A percentile compares a stretch with the other conserved stretches of the same genome.
These are phyloP conservation scores for Tillandsia fasciculata DNA, from an alignment of 176 grass and related monocot genomes.

Conservation along the genomic window DNA sequence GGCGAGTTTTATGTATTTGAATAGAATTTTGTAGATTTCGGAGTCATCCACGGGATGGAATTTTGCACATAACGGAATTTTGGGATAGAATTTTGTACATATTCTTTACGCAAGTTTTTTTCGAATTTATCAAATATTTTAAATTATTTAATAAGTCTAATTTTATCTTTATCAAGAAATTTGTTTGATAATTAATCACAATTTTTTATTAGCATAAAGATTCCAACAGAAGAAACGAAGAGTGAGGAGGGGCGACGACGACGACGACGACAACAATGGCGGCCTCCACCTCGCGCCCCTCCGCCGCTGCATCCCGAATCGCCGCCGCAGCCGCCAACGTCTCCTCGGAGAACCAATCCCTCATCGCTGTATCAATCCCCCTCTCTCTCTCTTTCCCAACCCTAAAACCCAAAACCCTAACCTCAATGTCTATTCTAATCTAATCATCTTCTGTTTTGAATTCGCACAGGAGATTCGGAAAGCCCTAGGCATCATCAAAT, in stretches of 20 bases:
- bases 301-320: conserved; percentile 28
- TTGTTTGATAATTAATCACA: too few species aligned
- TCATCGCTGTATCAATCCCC: conserved; percentile 1
- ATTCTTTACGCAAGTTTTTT: too few species aligned
- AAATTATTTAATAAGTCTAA: too few species aligned
- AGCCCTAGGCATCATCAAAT: conserved; percentile 42
- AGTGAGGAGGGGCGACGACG: neutral
- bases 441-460: neutral
- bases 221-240: too few species aligned
- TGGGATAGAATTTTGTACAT: too few species aligned
- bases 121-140: too few species aligned
- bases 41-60: too few species aligned
- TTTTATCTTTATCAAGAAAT: too few species aligned
- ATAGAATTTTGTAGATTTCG: too few species aligned
- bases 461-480: conserved; percentile 68
- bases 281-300: neutral
- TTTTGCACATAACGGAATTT: too few species aligned
- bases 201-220: too few species aligned
- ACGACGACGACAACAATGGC: neutral
- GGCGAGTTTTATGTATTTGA: too few species aligned
- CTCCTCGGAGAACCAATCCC: conserved; percentile 42
- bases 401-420: conserved; percentile 34
- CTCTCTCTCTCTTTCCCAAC: neutral
- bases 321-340: conserved; percentile 20
- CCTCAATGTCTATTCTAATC: neutral